phyloP scores from a whole-genome alignment of 192 early-diverging fungal genomes.

The Coemansia sp. region DNA sequence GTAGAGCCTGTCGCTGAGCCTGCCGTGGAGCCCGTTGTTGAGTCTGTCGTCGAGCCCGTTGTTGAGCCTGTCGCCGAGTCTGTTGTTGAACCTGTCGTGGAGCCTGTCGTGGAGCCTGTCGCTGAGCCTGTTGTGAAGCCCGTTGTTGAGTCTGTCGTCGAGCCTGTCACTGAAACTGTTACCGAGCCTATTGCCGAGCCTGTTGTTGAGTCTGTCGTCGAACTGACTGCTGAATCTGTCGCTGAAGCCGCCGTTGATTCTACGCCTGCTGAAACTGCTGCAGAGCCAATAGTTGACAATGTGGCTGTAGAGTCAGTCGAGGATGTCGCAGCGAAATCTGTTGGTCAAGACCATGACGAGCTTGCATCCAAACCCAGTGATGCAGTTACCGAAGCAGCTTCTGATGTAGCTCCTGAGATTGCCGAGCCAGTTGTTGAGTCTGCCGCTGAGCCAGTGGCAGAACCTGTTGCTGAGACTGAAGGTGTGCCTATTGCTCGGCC shows the following conservation, averaged over 20 bases:
- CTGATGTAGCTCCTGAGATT: neutral
- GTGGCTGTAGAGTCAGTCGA: neutral
- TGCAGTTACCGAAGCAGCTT: too few relatives aligned
- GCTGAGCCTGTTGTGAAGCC: neutral
- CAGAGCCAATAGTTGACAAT: neutral
- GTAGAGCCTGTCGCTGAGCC: too few relatives aligned
- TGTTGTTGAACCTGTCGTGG: neutral
- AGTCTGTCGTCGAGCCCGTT: too few relatives aligned
- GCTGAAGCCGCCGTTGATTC: neutral
- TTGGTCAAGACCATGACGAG: neutral
- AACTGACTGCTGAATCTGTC: neutral
- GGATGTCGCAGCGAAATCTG: neutral
- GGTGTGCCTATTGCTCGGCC: neutral
- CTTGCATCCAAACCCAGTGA: too few relatives aligned
- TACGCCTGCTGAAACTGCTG: neutral
- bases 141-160: neutral
- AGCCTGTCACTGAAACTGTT: neutral
- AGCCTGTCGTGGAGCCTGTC: neutral
- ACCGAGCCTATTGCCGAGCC: too few relatives aligned
- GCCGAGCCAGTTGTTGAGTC: neutral
- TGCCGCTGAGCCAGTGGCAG: neutral
- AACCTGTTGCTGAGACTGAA: slow-evolving; percentile 5
- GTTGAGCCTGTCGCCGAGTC: neutral
- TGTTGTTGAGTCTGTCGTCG: too few relatives aligned
- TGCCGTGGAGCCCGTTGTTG: too few relatives aligned